phyloP scores from a whole-genome alignment of 2,329 filamentous ascomycete genomes.

The Trichothecium roseum region DNA sequence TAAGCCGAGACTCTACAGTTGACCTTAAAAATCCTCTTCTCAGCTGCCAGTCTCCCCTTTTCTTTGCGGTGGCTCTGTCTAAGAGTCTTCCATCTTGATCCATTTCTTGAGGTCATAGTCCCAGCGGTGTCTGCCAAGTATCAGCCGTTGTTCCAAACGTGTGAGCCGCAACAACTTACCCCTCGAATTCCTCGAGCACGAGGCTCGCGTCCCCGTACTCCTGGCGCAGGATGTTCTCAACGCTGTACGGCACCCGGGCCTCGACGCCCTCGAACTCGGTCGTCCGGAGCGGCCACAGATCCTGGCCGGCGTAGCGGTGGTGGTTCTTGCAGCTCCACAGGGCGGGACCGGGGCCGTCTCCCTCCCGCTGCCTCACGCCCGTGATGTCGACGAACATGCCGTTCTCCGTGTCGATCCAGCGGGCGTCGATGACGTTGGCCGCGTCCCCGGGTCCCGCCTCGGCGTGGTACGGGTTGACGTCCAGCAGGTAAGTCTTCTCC shows the following conservation, averaged over 20 bases:
- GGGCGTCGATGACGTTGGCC: conserved; percentile 70
- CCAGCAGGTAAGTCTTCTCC: conserved; percentile 59
- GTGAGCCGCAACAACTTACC: conserved; percentile 32
- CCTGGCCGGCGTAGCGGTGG: conserved; percentile 59
- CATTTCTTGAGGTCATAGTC: conserved; percentile 46
- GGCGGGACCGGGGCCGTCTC: conserved; percentile 46
- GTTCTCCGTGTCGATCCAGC: conserved; percentile 69
- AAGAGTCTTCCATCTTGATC: conserved; percentile 29
- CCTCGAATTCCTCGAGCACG: conserved; percentile 48
- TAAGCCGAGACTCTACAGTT: too few species aligned
- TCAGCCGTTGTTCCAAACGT: neutral
- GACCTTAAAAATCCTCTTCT: too few species aligned
- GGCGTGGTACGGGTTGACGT: conserved; percentile 62
- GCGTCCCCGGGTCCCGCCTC: conserved; percentile 55
- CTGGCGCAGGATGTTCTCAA: conserved; percentile 52
- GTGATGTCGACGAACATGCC: conserved; percentile 82
- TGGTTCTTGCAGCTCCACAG: conserved; percentile 73
- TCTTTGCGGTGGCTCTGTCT: too few species aligned
- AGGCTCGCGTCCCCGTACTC: conserved; percentile 57
- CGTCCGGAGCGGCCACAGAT: conserved; percentile 66
- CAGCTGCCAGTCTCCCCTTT: too few species aligned
- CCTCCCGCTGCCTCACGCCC: conserved; percentile 57
- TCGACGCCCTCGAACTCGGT: conserved; percentile 65
- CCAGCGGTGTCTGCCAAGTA: conserved; percentile 45
- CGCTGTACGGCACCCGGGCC: conserved; percentile 59